Evolutionary conservation across 805 yeast genomes (phyloP), one percentile per base, ranked within the genome.

Genomic region (Zygosaccharomyces lentus): DNA sequence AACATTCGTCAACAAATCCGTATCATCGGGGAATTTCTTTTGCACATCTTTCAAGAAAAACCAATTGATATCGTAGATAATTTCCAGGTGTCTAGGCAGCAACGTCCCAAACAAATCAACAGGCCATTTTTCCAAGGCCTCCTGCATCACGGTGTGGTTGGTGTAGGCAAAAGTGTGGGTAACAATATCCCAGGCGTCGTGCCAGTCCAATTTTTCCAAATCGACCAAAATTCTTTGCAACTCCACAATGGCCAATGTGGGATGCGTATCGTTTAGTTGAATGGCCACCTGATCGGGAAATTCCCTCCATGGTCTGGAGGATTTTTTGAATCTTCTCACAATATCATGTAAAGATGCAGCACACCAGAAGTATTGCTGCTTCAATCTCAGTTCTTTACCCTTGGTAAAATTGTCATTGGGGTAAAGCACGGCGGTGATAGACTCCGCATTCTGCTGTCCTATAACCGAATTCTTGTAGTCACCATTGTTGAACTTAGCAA

Each of bases 321-420:
- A 66, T 70, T 90, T 90, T 67, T 88, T 83, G 71, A 85, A 89
- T 61, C 97, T 78, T 64, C 97, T 82, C 35, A 89, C 80, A 56
- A 89, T 89, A 66, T 89, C 97, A 59, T 85, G 88, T 56, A 90
- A 75, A 12, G 96, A 87, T 27, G 97, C 96, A 42, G 95, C 82
- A 43, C 90, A 96, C 97, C 97, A 89, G 70, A 89, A 90, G 69
- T 88, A 90, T 69, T 89, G 97, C 72, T 89, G 97, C 68, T 90
- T 90, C 67, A 89, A 78, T 64, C 97, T 80, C 62, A 89, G 75
- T 65, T 87, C 96, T 68, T 90, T 89, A 58, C 97, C 97, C 54
- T 80, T 77, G 61, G 86, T 84, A 65, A 89, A 90, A 67, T 89
- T 90, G 66, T 89, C 97, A 68, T 89, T 89, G 53, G 97, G 97